Evolutionary conservation across 345 rosid genomes (phyloP).

Genomic region (Litchi chinensis): DNA sequence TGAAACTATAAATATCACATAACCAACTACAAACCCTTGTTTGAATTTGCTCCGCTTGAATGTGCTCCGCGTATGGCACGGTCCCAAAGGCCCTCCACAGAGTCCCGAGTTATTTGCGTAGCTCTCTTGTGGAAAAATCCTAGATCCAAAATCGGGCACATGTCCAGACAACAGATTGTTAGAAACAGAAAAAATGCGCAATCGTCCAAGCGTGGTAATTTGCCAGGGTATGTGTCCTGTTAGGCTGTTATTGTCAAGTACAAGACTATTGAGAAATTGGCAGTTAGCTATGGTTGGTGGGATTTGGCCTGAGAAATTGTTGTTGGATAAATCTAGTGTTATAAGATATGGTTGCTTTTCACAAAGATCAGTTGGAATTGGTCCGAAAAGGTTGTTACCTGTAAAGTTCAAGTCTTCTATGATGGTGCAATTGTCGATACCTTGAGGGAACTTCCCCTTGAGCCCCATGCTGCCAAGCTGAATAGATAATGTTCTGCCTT

Average conservation of each 20-base stretch:
- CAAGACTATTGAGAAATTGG: background rate
- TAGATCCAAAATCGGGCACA: slow-evolving; percentile 17
- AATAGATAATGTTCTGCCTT: too few relatives aligned
- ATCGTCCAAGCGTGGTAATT: background rate
- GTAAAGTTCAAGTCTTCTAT: background rate
- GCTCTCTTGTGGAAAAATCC: background rate
- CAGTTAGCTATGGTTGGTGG: background rate
- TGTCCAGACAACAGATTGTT: slow-evolving; percentile 30
- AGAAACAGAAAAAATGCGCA: slow-evolving; percentile 24
- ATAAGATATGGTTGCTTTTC: background rate
- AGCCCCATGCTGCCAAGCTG: background rate
- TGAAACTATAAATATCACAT: too few relatives aligned
- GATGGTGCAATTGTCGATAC: background rate
- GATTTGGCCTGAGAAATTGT: background rate
- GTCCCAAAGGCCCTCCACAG: slow-evolving; percentile 24
- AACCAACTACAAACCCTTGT: too few relatives aligned
- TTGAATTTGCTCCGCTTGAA: too few relatives aligned
- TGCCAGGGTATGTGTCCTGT: slow-evolving; percentile 22
- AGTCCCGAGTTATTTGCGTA: slow-evolving; percentile 20
- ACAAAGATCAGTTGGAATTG: background rate
- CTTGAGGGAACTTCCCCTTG: background rate
- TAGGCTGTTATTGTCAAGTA: slow-evolving; percentile 23
- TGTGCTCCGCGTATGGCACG: background rate
- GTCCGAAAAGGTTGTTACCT: background rate
- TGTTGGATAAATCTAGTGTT: background rate